Conservation (phyloP, 768 basidiomycete species). For the Lactarius psammicola region DNA sequence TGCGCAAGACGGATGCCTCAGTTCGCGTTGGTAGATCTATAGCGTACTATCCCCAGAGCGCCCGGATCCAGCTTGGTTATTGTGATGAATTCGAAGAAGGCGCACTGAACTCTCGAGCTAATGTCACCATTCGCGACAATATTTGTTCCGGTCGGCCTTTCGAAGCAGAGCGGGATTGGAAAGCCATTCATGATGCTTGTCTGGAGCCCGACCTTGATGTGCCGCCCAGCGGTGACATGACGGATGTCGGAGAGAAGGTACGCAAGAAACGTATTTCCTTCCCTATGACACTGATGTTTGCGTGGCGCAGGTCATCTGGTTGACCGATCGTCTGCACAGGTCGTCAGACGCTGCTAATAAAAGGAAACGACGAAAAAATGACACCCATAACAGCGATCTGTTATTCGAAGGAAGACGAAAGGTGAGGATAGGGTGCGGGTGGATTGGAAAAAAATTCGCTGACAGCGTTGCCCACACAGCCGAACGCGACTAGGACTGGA, state of each 20-base stretch:
- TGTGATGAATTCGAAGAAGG: conserved; percentile 15
- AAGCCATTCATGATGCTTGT: no score
- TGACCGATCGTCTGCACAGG: conserved; percentile 38
- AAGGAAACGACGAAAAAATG: no score
- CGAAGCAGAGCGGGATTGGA: no score
- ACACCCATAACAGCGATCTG: conserved; percentile 31
- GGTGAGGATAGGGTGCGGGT: conserved; percentile 40
- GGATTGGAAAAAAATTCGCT: conserved; percentile 41
- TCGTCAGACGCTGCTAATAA: neutral
- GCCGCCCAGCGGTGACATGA: no score
- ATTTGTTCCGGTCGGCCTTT: conserved; percentile 83
- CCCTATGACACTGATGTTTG: no score
- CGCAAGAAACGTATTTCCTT: no score
- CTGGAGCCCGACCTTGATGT: no score
- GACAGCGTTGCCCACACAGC: conserved; percentile 32
- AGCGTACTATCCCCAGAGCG: conserved; percentile 81
- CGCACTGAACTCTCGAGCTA: conserved; percentile 37
- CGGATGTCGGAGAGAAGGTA: no score
- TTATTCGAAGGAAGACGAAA: conserved; percentile 38
- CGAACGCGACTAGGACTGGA: conserved; percentile 24
- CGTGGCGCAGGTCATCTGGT: conserved; percentile 46
- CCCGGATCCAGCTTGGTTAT: conserved; percentile 48
- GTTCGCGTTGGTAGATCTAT: conserved; percentile 74
- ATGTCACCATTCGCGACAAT: conserved; percentile 85
- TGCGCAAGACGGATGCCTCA: conserved; percentile 65